Percentiles rank a stretch among this genome's conserved stretches.
phyloP scores from a whole-genome alignment of 495 filamentous ascomycete genomes.

The Neurospora sp. region DNA sequence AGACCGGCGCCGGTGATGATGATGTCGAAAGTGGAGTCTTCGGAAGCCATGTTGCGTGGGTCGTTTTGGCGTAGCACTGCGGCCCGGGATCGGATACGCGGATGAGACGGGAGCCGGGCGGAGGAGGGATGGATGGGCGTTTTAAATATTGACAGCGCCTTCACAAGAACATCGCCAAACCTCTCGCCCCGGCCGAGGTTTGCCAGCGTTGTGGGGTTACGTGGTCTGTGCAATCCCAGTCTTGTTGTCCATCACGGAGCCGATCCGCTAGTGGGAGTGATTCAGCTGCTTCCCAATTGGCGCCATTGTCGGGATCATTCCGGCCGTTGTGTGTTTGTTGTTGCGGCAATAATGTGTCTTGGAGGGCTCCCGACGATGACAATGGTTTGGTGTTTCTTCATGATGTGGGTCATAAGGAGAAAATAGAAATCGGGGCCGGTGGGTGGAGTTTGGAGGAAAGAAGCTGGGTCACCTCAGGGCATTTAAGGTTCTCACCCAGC shows the following conservation, averaged over 20 bases:
- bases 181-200: not conserved
- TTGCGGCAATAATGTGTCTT: not conserved
- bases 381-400: not conserved
- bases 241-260: not conserved
- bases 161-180: not conserved
- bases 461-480: not conserved
- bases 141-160: not conserved
- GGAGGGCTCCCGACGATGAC: not conserved
- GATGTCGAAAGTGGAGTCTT: conserved; percentile 39
- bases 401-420: not conserved
- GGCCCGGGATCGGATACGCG: not conserved
- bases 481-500: not conserved
- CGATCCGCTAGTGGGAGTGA: not conserved
- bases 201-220: not conserved
- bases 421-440: not conserved
- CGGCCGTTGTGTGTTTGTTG: not conserved
- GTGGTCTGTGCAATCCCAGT: not conserved
- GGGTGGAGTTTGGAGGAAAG: not conserved
- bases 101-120: not conserved
- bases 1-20: conserved; percentile 66
- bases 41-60: conserved; percentile 1
- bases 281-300: not conserved
- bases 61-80: not conserved
- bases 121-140: not conserved
- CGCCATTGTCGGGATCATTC: not conserved